Evolutionary conservation across 2,329 filamentous ascomycete genomes (phyloP).

Genomic region (Alternaria alternata): DNA sequence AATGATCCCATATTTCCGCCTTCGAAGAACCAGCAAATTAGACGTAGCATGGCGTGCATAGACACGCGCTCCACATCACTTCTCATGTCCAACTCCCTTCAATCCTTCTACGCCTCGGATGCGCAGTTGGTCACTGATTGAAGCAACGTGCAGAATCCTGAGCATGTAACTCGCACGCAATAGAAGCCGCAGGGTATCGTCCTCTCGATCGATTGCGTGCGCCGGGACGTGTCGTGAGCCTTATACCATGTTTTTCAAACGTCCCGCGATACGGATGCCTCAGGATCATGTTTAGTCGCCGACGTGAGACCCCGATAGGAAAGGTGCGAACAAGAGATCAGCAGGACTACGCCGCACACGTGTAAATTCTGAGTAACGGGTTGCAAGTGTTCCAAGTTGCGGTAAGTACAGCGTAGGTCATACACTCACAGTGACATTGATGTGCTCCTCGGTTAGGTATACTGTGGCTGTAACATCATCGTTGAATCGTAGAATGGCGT

Average conservation of each 20-base stretch:
- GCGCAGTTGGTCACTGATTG: background rate
- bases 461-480: background rate
- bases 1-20: background rate
- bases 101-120: background rate
- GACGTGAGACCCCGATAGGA: background rate
- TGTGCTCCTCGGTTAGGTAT: background rate
- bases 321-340: background rate
- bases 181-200: background rate
- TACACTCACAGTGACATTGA: background rate
- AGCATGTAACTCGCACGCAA: background rate
- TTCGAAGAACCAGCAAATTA: background rate
- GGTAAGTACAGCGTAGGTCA: background rate
- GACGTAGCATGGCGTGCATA: background rate
- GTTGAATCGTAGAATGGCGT: background rate
- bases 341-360: background rate
- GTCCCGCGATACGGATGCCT: too few species aligned
- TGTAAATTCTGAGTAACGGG: background rate
- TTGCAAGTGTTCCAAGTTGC: background rate
- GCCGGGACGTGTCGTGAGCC: background rate
- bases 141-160: background rate
- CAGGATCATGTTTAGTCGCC: background rate
- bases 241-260: background rate
- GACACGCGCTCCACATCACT: background rate
- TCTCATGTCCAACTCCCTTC: background rate
- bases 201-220: background rate